These are phyloP conservation scores for Hortiboletus campestris DNA, from an alignment of 768 basidiomycete species.

Conservation along the genomic window DNA sequence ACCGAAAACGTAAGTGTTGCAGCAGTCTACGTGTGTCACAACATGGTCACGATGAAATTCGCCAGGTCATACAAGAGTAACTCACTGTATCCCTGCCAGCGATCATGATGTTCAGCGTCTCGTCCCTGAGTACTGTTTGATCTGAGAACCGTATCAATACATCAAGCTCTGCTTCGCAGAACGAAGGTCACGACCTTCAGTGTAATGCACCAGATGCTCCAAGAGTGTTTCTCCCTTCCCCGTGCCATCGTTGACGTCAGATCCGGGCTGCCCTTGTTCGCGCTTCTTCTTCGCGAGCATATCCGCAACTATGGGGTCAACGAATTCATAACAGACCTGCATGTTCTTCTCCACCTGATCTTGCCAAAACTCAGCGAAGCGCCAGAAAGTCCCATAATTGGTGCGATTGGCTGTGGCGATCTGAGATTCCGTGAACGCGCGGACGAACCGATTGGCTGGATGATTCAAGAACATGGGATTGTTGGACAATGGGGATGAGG, in stretches of 20 bases:
- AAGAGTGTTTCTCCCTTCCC: conserved; percentile 42
- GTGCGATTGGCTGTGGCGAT: conserved; percentile 29
- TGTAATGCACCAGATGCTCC: conserved; percentile 54
- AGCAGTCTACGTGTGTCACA: conserved; percentile 23
- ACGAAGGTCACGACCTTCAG: conserved; percentile 40
- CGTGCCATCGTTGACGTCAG: conserved; percentile 11
- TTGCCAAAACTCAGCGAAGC: conserved; percentile 42
- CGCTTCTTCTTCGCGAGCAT: conserved; percentile 40
- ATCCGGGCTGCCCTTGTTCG: conserved; percentile 8
- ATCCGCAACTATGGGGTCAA: conserved; percentile 47
- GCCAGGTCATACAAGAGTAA: background rate
- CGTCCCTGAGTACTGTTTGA: conserved; percentile 22
- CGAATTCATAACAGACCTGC: conserved; percentile 43
- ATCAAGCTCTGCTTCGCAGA: background rate
- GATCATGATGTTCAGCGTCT: conserved; percentile 30
- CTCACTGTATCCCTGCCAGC: conserved; percentile 45
- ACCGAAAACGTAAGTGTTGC: conserved; percentile 35
- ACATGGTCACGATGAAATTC: background rate
- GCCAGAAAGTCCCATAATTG: conserved; percentile 44
- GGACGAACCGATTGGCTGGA: conserved; percentile 36
- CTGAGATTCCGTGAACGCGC: conserved; percentile 42
- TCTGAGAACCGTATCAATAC: conserved; percentile 16
- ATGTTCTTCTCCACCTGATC: conserved; percentile 38
- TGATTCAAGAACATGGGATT: conserved; percentile 24
- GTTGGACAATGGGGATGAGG: conserved; percentile 20